phyloP scores from a whole-genome alignment of 441 rosid genomes.

The Erysimum pusillum region DNA sequence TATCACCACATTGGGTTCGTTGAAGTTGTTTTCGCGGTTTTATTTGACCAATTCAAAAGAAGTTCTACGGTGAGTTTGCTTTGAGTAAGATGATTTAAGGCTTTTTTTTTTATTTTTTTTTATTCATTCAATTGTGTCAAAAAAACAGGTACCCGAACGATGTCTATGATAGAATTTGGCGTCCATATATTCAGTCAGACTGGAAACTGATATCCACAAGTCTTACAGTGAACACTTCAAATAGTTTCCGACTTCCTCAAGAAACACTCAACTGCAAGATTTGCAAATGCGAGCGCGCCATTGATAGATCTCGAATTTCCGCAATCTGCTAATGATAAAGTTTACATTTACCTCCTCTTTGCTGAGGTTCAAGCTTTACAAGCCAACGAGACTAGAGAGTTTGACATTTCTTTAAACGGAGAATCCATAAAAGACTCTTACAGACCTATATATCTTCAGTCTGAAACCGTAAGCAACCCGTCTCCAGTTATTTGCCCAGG shows the following conservation, averaged over 20 bases:
- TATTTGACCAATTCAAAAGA: no score
- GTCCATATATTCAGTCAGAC: not conserved
- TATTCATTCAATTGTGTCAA: no score
- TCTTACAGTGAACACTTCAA: not conserved
- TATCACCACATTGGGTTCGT: no score
- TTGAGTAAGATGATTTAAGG: no score
- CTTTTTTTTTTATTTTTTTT: no score
- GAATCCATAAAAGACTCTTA: not conserved
- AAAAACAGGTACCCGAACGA: slow-evolving; percentile 15
- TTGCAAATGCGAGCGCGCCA: not conserved
- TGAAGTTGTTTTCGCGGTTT: no score
- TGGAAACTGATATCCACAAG: slow-evolving; percentile 39
- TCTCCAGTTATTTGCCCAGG: no score
- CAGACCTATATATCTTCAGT: no score
- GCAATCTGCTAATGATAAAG: not conserved
- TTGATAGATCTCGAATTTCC: no score
- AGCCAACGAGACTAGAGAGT: slow-evolving; percentile 39
- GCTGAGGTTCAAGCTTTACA: slow-evolving; percentile 19
- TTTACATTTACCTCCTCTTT: slow-evolving; percentile 27
- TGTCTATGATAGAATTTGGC: slow-evolving; percentile 28
- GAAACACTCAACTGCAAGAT: slow-evolving; percentile 11
- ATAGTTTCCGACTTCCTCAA: not conserved
- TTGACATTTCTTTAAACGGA: slow-evolving; percentile 21
- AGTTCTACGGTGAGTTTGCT: no score
- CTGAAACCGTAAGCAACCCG: no score